These are phyloP conservation scores for Termitomyces sp. DNA, from an alignment of 768 basidiomycete genomes.

Conservation along the genomic window DNA sequence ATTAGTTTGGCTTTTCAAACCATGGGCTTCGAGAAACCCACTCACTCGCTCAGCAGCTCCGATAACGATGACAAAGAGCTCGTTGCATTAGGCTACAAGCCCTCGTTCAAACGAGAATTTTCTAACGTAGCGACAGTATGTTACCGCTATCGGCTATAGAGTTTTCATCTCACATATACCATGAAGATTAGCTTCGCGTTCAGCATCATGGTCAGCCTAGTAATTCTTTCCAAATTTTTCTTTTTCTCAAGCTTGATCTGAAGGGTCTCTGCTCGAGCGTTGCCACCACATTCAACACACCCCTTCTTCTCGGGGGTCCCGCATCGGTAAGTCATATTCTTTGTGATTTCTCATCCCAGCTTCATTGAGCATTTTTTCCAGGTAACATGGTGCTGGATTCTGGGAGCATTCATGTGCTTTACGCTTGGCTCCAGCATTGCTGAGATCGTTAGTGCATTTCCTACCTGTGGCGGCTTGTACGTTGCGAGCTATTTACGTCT, in stretches of 20 bases:
- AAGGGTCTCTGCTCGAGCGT: constrained; percentile 74
- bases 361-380: constrained; percentile 15
- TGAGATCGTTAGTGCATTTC: constrained; percentile 74
- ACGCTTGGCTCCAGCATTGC: constrained; percentile 72
- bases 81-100: constrained; percentile 66
- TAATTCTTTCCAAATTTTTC: neutral
- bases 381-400: constrained; percentile 74
- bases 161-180: neutral
- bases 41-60: constrained; percentile 18
- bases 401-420: constrained; percentile 70
- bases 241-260: neutral
- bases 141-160: neutral
- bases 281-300: constrained; percentile 77
- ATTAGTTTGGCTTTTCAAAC: neutral
- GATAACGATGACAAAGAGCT: constrained; percentile 66
- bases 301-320: constrained; percentile 65
- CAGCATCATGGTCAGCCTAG: constrained; percentile 59
- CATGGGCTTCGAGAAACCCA: constrained; percentile 13
- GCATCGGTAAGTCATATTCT: constrained; percentile 47
- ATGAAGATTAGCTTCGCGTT: constrained; percentile 69
- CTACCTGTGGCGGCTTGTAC: constrained; percentile 70
- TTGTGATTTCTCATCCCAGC: neutral
- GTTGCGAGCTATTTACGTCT: constrained; percentile 19
- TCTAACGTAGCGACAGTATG: constrained; percentile 75
- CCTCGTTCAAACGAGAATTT: constrained; percentile 84